Percentiles rank a stretch among this genome's conserved stretches.
phyloP scores from a whole-genome alignment of 768 basidiomycete genomes.

The Hygrocybe punicea region DNA sequence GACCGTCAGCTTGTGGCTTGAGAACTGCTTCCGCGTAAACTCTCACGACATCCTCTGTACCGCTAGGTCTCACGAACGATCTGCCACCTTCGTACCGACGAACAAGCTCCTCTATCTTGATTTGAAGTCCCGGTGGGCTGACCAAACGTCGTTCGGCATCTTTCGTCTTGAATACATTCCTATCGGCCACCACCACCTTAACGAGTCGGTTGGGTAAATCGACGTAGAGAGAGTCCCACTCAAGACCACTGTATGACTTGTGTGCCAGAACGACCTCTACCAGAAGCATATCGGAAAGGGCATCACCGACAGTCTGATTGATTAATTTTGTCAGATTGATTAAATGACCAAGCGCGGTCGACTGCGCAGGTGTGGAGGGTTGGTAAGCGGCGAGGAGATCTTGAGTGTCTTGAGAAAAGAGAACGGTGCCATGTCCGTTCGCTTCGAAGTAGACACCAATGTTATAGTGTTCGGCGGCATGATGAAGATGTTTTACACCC shows the following conservation, averaged over 20 bases:
- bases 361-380: conserved; percentile 79
- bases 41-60: conserved; percentile 96
- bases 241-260: conserved; percentile 73
- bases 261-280: conserved; percentile 91
- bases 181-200: conserved; percentile 83
- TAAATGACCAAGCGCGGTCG: conserved; percentile 73
- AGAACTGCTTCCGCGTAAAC: conserved; percentile 92
- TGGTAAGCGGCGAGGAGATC: conserved; percentile 57
- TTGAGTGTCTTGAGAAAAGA: conserved; percentile 80
- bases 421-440: conserved; percentile 95
- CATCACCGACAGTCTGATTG: conserved; percentile 98
- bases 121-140: conserved; percentile 76
- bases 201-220: conserved; percentile 94
- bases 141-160: conserved; percentile 91
- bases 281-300: conserved; percentile 90
- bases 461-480: conserved; percentile 90
- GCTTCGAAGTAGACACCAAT: conserved; percentile 99
- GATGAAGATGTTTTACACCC: conserved; percentile 97
- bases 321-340: conserved; percentile 77
- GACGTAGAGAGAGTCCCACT: conserved; percentile 91
- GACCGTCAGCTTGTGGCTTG: conserved; percentile 78
- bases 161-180: conserved; percentile 80
- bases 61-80: conserved; percentile 93
- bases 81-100: conserved; percentile 78
- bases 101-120: conserved; percentile 76